phyloP scores from a whole-genome alignment of 257 asterid species.

The Phtheirospermum japonicum region DNA sequence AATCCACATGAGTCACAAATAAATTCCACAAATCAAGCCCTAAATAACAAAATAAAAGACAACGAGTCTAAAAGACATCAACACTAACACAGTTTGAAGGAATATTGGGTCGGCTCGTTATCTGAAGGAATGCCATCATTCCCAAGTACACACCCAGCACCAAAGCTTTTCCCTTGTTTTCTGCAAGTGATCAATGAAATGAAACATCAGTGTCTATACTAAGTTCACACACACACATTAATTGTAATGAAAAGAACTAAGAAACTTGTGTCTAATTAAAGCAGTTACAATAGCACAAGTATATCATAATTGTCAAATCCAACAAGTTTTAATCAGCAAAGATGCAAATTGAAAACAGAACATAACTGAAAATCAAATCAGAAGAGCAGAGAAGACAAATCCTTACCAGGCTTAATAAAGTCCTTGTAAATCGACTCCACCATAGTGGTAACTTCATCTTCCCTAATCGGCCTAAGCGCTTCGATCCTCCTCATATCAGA shows the following conservation, averaged over 20 bases:
- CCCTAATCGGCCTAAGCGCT: conserved; percentile 69
- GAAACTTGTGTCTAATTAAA: neutral
- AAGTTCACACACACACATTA: neutral
- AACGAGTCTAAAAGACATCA: too few relatives aligned
- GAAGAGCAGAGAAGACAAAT: neutral
- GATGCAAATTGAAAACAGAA: too few relatives aligned
- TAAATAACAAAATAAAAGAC: too few relatives aligned
- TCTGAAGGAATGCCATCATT: conserved; percentile 74
- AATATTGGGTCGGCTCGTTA: too few relatives aligned
- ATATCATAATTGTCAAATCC: too few relatives aligned
- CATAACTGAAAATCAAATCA: too few relatives aligned
- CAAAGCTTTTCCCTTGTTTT: conserved; percentile 51
- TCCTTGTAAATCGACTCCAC: conserved; percentile 61
- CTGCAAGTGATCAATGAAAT: conserved; percentile 32
- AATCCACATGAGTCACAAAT: too few relatives aligned
- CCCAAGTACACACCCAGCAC: conserved; percentile 61
- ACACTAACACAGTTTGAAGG: too few relatives aligned
- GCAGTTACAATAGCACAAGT: too few relatives aligned
- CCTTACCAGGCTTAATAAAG: conserved; percentile 51
- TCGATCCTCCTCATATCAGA: conserved; percentile 55
- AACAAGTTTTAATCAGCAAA: too few relatives aligned
- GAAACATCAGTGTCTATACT: conserved; percentile 1
- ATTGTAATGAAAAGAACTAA: neutral
- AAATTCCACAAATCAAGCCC: too few relatives aligned
- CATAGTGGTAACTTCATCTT: conserved; percentile 83